These are phyloP conservation scores for Pleurotus salmoneostramineus DNA, from an alignment of 768 basidiomycete genomes.

Conservation along the genomic window DNA sequence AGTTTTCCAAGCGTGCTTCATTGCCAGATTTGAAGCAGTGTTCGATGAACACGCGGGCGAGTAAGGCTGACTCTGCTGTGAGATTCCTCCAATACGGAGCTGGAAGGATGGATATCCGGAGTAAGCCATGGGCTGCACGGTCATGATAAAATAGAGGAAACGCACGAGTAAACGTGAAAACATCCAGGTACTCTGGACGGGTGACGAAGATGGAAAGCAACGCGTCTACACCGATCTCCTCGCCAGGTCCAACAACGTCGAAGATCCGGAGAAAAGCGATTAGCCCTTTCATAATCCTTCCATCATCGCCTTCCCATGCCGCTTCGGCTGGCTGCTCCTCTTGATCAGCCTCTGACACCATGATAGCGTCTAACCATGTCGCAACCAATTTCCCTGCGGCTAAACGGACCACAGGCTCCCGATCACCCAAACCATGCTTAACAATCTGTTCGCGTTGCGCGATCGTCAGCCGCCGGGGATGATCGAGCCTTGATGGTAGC, in stretches of 20 bases:
- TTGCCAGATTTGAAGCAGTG: conserved; percentile 64
- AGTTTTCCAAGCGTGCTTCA: conserved; percentile 62
- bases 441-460: conserved; percentile 82
- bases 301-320: conserved; percentile 39
- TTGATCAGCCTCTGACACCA: conserved; percentile 28
- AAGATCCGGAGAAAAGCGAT: conserved; percentile 43
- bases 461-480: conserved; percentile 72
- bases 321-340: conserved; percentile 19
- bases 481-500: conserved; percentile 48
- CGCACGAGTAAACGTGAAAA: conserved; percentile 72
- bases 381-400: conserved; percentile 78
- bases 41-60: conserved; percentile 84
- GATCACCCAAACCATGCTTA: conserved; percentile 85
- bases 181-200: conserved; percentile 65
- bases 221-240: conserved; percentile 82
- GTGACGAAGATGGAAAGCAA: conserved; percentile 74
- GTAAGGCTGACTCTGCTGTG: conserved; percentile 76
- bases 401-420: conserved; percentile 78
- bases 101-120: conserved; percentile 18
- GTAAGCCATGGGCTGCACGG: neutral
- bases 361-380: conserved; percentile 74
- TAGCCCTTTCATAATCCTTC: conserved; percentile 41
- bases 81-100: conserved; percentile 75
- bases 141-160: neutral
- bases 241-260: conserved; percentile 60